Evolutionary conservation across 1,139 yeast genomes (phyloP).

Genomic region (Suhomyces chickasaworum): DNA sequence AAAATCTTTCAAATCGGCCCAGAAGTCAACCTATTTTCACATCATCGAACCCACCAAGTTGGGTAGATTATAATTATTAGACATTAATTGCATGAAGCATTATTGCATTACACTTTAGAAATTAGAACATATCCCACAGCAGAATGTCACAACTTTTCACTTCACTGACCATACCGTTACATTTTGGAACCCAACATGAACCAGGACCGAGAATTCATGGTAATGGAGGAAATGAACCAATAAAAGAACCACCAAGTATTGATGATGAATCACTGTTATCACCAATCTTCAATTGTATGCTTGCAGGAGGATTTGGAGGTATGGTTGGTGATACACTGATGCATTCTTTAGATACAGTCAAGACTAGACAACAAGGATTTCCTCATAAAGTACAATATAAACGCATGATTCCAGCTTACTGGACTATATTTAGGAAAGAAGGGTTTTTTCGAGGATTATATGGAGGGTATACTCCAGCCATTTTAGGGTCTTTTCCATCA

Average conservation of each 20-base stretch:
- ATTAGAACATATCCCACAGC: not conserved
- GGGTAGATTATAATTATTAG: not conserved
- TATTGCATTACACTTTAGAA: not conserved
- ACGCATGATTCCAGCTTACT: conserved; percentile 68
- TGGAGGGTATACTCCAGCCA: conserved; percentile 90
- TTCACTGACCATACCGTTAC: conserved; percentile 49
- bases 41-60: not conserved
- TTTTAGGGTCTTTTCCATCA: conserved; percentile 88
- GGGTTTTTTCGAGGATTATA: conserved; percentile 84
- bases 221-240: conserved; percentile 4
- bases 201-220: conserved; percentile 8
- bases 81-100: not conserved
- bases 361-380: conserved; percentile 95
- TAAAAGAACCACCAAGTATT: conserved; percentile 3
- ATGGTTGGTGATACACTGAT: conserved; percentile 87
- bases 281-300: conserved; percentile 63
- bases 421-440: conserved; percentile 74
- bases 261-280: conserved; percentile 22
- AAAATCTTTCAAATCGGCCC: not conserved
- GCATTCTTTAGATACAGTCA: conserved; percentile 96
- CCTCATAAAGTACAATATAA: conserved; percentile 66
- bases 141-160: conserved; percentile 38
- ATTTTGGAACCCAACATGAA: conserved; percentile 28
- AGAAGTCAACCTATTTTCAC: not conserved
- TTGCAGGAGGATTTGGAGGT: conserved; percentile 96